Percentiles rank a stretch among this genome's conserved stretches.
Evolutionary conservation across 139 green algal genomes (phyloP).

Genomic region (Chlorella sp.): DNA sequence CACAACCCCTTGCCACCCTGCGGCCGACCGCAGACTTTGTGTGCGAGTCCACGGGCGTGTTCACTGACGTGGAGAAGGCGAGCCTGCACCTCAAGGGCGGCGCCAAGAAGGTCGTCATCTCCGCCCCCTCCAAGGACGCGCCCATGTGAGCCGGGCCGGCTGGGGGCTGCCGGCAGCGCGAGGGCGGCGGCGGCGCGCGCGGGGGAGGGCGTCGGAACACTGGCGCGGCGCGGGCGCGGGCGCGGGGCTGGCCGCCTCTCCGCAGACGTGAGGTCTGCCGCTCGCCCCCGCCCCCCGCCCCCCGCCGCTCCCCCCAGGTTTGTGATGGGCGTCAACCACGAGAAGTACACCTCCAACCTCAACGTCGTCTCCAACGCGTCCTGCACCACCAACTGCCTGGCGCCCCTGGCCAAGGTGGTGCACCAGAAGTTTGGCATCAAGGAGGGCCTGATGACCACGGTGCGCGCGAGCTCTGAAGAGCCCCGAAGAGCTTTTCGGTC

Average conservation of each 20-base stretch:
- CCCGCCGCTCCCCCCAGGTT: too few species aligned
- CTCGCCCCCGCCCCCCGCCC: background rate
- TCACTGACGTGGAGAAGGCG: slow-evolving; percentile 82
- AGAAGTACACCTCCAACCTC: slow-evolving; percentile 74
- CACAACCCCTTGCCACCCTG: background rate
- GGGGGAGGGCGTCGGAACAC: too few species aligned
- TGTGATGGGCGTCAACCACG: slow-evolving; percentile 79
- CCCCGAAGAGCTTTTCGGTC: too few species aligned
- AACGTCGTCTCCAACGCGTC: slow-evolving; percentile 88
- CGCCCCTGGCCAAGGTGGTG: slow-evolving; percentile 90
- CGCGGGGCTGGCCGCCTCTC: too few species aligned
- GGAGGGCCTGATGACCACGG: slow-evolving; percentile 91
- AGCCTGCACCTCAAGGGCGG: slow-evolving; percentile 78
- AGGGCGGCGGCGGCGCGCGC: too few species aligned
- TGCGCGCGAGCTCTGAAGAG: too few species aligned
- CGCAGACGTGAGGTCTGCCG: background rate
- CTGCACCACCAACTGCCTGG: slow-evolving; percentile 98
- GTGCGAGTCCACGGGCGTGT: slow-evolving; percentile 92
- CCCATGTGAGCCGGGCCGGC: too few species aligned
- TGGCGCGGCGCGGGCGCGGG: too few species aligned
- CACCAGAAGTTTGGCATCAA: slow-evolving; percentile 72
- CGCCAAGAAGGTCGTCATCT: slow-evolving; percentile 94
- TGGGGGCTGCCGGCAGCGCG: too few species aligned
- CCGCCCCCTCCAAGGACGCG: slow-evolving; percentile 83
- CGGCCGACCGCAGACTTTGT: slow-evolving; percentile 87